phyloP scores from a whole-genome alignment of 192 early-diverging fungal genomes.

The Chytriomyces sp. region DNA sequence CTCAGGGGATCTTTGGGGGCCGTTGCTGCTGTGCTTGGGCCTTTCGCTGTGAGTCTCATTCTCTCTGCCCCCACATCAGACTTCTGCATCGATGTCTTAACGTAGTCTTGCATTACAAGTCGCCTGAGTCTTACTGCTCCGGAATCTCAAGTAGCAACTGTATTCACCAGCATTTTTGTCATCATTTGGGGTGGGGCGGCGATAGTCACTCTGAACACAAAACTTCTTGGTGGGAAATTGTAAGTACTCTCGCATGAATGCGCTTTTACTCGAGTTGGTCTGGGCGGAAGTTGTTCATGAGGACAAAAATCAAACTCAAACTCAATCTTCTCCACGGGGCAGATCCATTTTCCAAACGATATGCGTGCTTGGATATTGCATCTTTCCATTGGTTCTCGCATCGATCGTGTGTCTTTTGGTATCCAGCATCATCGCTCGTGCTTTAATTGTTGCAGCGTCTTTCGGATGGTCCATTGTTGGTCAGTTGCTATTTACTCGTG shows the following conservation, averaged over 20 bases:
- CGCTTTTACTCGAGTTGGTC: slow-evolving; percentile 4
- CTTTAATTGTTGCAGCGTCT: slow-evolving; percentile 74
- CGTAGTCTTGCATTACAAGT: slow-evolving; percentile 40
- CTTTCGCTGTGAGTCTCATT: slow-evolving; percentile 73
- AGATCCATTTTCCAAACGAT: slow-evolving; percentile 97
- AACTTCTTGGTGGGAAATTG: slow-evolving; percentile 91
- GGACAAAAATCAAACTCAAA: neutral
- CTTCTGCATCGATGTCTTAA: neutral
- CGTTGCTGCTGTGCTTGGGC: slow-evolving; percentile 88
- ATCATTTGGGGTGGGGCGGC: slow-evolving; percentile 95
- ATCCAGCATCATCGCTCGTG: slow-evolving; percentile 65
- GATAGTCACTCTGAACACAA: slow-evolving; percentile 94
- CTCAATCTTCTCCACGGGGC: neutral
- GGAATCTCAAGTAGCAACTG: slow-evolving; percentile 76
- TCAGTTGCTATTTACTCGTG: slow-evolving; percentile 33
- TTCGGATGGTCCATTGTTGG: slow-evolving; percentile 89
- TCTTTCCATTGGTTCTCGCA: slow-evolving; percentile 89
- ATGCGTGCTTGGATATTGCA: slow-evolving; percentile 95
- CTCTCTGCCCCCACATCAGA: neutral
- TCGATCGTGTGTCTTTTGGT: slow-evolving; percentile 75
- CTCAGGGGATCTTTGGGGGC: slow-evolving; percentile 94
- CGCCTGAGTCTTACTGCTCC: slow-evolving; percentile 81
- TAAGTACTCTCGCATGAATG: slow-evolving; percentile 46
- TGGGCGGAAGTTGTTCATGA: neutral
- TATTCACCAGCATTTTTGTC: slow-evolving; percentile 93